Conservation (phyloP, 306 rosid genomes). For the Urtica urens region DNA sequence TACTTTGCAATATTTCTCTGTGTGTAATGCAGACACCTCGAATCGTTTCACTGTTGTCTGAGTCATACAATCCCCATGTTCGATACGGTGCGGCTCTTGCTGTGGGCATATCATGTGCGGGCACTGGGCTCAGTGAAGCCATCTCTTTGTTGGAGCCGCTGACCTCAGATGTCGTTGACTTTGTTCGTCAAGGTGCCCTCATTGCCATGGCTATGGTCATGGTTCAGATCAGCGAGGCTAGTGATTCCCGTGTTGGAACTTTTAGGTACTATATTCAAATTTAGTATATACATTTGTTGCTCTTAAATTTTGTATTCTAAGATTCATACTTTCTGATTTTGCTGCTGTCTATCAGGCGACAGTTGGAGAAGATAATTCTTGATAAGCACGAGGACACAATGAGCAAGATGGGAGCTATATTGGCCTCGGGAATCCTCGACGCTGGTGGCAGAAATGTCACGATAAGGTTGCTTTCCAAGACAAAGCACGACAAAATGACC, state of each 20-base stretch:
- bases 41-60: constrained; percentile 83
- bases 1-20: constrained; percentile 2
- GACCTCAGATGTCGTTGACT: constrained; percentile 96
- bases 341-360: constrained; percentile 48
- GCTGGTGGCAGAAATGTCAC: constrained; percentile 99
- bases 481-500: constrained; percentile 89
- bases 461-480: constrained; percentile 74
- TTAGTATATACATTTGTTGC: neutral
- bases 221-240: constrained; percentile 94
- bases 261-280: constrained; percentile 43
- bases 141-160: constrained; percentile 92
- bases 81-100: constrained; percentile 99
- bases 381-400: constrained; percentile 99
- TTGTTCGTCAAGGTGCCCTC: constrained; percentile 97
- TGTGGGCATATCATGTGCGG: constrained; percentile 96
- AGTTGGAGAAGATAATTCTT: constrained; percentile 86
- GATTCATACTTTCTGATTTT: neutral
- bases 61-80: constrained; percentile 96
- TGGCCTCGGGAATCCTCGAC: constrained; percentile 98
- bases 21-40: constrained; percentile 70
- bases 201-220: constrained; percentile 99
- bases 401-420: constrained; percentile 99
- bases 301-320: too few relatives aligned
- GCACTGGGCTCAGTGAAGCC: constrained; percentile 97
- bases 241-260: constrained; percentile 92